Base-by-base conservation (phyloP, 75 land plant genomes). In the Picea sitchensis region DNA sequence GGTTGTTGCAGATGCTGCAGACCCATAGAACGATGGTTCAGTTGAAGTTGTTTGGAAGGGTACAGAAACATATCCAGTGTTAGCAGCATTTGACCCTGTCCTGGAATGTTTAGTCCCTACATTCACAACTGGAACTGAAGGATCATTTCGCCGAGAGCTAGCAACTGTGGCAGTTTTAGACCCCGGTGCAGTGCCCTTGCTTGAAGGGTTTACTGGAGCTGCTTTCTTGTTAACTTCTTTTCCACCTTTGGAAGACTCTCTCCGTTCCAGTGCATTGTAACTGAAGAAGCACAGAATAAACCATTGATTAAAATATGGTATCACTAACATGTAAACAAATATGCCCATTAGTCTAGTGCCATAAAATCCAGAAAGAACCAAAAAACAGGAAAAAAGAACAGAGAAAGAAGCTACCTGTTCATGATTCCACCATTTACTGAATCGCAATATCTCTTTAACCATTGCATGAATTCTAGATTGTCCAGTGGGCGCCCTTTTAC, bases 371-470 rank as follows among this genome's bases (percentile, higher is more conserved):
- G n/a, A 73, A 47, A 3, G 21, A 23, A 14, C 8, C 5, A 12
- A 30, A 51, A 51, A 21, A 5, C 4, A n/a, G 5, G 11, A 41
- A 18, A 44, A 51, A 4, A 51, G 34, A 15, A 47, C 8, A 75
- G 26, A 21, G 44, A 47, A 51, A 61, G 18, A 77, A 80, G 9
- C 68, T 85, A 87, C 94, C 62, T 86, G 59, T 85, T 81, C 78
- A 84, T 82, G 3, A 84, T 76, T 63, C 91, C 92, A 30, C 93
- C 92, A 82, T 87, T 91, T 14, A 91, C 84, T 36, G 93, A 88
- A 75, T 92, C 93, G 78, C 94, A 92, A 59, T 92, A 92, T 57
- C 88, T 85, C 86, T 92, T 92, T 79, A 92, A 72, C 94, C 94
- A 92, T 65, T 92, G 94, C 69, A 92, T 77, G 79, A 92, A 92